Evolutionary conservation across 495 filamentous ascomycete species (phyloP).

Genomic region (Pyronema domesticum): DNA sequence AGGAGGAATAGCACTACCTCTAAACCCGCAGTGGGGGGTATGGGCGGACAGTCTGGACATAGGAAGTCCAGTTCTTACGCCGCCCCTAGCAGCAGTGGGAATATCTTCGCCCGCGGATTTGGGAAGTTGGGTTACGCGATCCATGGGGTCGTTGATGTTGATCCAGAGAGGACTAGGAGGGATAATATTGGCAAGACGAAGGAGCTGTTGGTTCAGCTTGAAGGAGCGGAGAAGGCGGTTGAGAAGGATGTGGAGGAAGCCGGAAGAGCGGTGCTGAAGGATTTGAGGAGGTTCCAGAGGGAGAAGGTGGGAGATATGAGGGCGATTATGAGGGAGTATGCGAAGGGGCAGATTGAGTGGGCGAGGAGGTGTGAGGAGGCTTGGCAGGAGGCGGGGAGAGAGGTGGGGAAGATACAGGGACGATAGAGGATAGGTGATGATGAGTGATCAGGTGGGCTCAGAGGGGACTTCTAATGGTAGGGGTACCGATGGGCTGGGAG

Average conservation of each 20-base stretch:
- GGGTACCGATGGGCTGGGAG: no score
- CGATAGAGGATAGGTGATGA: constrained; percentile 25
- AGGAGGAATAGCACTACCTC: constrained; percentile 25
- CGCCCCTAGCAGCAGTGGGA: constrained; percentile 4
- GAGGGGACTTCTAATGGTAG: no score
- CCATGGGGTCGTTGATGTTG: constrained; percentile 87
- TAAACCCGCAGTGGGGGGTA: constrained; percentile 17
- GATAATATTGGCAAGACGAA: constrained; percentile 91
- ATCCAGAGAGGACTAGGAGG: constrained; percentile 77
- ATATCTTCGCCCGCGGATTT: constrained; percentile 50
- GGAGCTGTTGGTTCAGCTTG: constrained; percentile 55
- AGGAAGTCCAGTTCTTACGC: constrained; percentile 18
- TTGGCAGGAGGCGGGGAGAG: constrained; percentile 88
- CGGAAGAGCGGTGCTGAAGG: constrained; percentile 64
- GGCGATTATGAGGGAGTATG: constrained; percentile 89
- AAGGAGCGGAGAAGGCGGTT: constrained; percentile 72
- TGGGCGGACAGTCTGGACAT: constrained; percentile 11
- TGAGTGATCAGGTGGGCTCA: no score
- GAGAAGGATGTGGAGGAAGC: constrained; percentile 84
- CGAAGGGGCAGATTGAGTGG: constrained; percentile 90
- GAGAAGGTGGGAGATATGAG: constrained; percentile 91
- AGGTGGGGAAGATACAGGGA: constrained; percentile 70
- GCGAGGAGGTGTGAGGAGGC: constrained; percentile 92
- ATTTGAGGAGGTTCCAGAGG: constrained; percentile 77
- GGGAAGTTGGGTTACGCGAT: constrained; percentile 85